phyloP scores from a whole-genome alignment of 192 early-diverging fungal species.

The Diversispora eburnea region DNA sequence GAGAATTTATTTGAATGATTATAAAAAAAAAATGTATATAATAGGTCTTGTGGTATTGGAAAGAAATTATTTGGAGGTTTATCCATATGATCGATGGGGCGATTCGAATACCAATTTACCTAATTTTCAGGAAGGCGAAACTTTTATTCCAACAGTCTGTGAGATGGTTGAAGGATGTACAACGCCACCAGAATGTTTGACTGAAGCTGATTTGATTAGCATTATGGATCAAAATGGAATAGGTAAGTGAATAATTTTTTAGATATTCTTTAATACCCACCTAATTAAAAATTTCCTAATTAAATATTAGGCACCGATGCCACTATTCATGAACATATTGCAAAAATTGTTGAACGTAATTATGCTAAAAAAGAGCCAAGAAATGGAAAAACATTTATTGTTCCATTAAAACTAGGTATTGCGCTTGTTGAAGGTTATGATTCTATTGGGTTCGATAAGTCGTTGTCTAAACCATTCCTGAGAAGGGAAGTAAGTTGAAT shows the following conservation, averaged over 20 bases:
- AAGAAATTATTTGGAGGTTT: slow-evolving; percentile 90
- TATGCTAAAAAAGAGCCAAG: slow-evolving; percentile 68
- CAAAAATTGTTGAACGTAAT: slow-evolving; percentile 83
- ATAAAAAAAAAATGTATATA: slow-evolving; percentile 5
- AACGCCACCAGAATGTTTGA: slow-evolving; percentile 68
- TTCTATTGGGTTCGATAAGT: slow-evolving; percentile 78
- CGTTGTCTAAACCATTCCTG: slow-evolving; percentile 85
- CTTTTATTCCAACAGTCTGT: slow-evolving; percentile 63
- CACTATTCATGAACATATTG: slow-evolving; percentile 94
- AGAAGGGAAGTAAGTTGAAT: slow-evolving; percentile 58
- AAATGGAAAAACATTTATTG: slow-evolving; percentile 47
- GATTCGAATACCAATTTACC: slow-evolving; percentile 59
- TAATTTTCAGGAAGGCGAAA: slow-evolving; percentile 62
- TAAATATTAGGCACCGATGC: slow-evolving; percentile 80
- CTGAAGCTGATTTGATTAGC: slow-evolving; percentile 81
- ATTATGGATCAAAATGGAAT: slow-evolving; percentile 94
- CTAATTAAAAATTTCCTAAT: background rate
- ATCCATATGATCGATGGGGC: slow-evolving; percentile 87
- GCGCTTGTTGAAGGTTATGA: slow-evolving; percentile 85
- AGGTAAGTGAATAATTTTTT: slow-evolving; percentile 44
- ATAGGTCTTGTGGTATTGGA: slow-evolving; percentile 75
- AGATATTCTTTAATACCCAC: background rate
- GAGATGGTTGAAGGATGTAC: slow-evolving; percentile 69
- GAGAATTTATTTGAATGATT: no score
- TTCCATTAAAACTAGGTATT: slow-evolving; percentile 83